Base-by-base conservation (phyloP, 257 asterid species). In the Solanum boliviense region DNA sequence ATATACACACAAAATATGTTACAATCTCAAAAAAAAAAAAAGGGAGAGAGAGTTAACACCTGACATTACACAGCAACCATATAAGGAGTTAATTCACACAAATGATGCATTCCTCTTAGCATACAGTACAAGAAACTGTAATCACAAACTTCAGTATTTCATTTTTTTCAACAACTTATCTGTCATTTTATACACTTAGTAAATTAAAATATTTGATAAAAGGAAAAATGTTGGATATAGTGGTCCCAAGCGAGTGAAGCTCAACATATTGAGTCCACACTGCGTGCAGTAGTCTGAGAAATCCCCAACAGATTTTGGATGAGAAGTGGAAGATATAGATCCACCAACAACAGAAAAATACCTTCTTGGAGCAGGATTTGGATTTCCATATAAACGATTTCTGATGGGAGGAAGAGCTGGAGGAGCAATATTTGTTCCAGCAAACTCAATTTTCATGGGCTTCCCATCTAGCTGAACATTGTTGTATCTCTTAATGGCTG, bases 391-490 rank as follows among this genome's bases (percentile, higher is more conserved):
- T 36, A 89, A 84, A 58, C 86, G 90, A 88, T 65, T 88, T 23
- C 89, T 6, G 56, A 91, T 20, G 41, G 84, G 67, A 73, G 88
- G 83, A 9, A 79, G 84, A 48, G 74, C 15, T 75, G 90, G 86
- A 86, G 90, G 87, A 46, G 58, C 88, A 84, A 93, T 87, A 87
- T 92, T 94, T 87, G 93, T 86, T 60, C 95, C 96, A 27, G 92
- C 90, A 67, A 94, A 89, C 91, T 93, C 96, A 25, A 94, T 91
- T 89, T 90, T 92, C 95, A 94, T 91, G 65, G 98, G 95, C 88
- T 92, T 93, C 58, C 96, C 98, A 84, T 94, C 98, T 82, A 93
- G 95, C 88, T 92, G 95, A 84, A 94, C 96, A 84, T 91, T 89
- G 86, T 94, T 92, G 87, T 91, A 94, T 87, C 93, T 93, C 92